phyloP scores from a whole-genome alignment of 768 basidiomycete genomes.

The Symmetrospora coprosmae region DNA sequence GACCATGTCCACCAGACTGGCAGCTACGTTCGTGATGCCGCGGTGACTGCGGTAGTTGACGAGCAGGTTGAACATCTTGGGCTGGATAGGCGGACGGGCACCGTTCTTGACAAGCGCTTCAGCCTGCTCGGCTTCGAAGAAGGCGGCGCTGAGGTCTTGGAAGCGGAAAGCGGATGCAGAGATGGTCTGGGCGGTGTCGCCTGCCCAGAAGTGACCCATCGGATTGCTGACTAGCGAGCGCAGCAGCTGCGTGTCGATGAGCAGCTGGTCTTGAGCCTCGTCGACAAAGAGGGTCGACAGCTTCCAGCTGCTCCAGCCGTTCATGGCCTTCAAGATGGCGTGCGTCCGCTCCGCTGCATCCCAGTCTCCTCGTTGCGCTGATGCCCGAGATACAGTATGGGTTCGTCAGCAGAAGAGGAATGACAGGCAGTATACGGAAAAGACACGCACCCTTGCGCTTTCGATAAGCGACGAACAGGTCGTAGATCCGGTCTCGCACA shows the following conservation, averaged over 20 bases:
- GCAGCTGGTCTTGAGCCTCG: conserved; percentile 8
- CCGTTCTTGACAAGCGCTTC: background rate
- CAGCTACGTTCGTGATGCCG: conserved; percentile 5
- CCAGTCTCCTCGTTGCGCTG: background rate
- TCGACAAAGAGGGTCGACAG: conserved; percentile 6
- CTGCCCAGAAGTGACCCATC: conserved; percentile 14
- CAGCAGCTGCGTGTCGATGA: background rate
- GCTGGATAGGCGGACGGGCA: background rate
- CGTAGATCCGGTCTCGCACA: conserved; percentile 1
- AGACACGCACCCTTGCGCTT: background rate
- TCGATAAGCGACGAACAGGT: background rate
- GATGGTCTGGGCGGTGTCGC: conserved; percentile 23
- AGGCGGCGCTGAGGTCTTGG: conserved; percentile 22
- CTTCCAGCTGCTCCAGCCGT: background rate
- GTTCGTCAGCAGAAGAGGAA: too few species aligned
- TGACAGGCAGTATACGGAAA: too few species aligned
- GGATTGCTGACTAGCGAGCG: background rate
- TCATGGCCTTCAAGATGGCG: background rate
- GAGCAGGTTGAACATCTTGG: conserved; percentile 7
- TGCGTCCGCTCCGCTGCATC: conserved; percentile 19
- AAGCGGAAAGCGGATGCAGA: background rate
- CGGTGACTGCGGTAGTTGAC: conserved; percentile 12
- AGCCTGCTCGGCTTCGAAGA: conserved; percentile 2
- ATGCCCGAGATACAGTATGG: background rate
- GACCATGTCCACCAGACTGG: conserved; percentile 1